Evolutionary conservation across 371 early-diverging fungal species (phyloP).

Genomic region (Haplosporangium sp.): DNA sequence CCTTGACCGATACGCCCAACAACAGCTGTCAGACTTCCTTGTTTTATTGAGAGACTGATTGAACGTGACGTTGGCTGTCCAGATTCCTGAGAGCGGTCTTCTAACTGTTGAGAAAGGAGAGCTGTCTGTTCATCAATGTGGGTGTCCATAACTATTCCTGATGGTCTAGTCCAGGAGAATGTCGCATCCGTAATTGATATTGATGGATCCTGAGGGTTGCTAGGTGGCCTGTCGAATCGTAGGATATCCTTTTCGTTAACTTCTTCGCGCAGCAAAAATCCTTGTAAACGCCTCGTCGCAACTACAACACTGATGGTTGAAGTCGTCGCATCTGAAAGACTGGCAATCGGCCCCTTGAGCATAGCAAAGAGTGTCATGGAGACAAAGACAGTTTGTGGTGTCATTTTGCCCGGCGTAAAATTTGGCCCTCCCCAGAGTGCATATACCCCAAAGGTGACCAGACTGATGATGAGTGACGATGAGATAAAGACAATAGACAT

Average conservation of each 20-base stretch:
- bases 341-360: conserved; percentile 27
- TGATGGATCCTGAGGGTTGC: conserved; percentile 15
- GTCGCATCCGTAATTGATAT: conserved; percentile 55
- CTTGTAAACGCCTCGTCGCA: conserved; percentile 32
- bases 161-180: conserved; percentile 63
- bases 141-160: neutral
- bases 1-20: conserved; percentile 63
- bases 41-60: conserved; percentile 37
- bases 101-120: neutral
- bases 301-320: conserved; percentile 34
- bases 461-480: conserved; percentile 44
- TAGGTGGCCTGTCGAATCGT: conserved; percentile 20
- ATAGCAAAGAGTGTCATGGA: conserved; percentile 41
- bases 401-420: conserved; percentile 37
- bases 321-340: conserved; percentile 33
- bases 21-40: conserved; percentile 51
- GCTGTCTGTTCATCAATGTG: neutral
- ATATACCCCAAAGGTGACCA: conserved; percentile 40
- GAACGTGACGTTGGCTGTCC: conserved; percentile 15
- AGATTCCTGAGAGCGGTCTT: neutral
- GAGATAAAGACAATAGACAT: conserved; percentile 47
- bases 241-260: conserved; percentile 21
- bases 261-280: conserved; percentile 36
- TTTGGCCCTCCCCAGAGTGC: conserved; percentile 40
- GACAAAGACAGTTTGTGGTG: conserved; percentile 49